Percentiles rank a stretch among this genome's conserved stretches.
Conservation (phyloP, 257 asterid genomes). For the Nicotiana attenuata region DNA sequence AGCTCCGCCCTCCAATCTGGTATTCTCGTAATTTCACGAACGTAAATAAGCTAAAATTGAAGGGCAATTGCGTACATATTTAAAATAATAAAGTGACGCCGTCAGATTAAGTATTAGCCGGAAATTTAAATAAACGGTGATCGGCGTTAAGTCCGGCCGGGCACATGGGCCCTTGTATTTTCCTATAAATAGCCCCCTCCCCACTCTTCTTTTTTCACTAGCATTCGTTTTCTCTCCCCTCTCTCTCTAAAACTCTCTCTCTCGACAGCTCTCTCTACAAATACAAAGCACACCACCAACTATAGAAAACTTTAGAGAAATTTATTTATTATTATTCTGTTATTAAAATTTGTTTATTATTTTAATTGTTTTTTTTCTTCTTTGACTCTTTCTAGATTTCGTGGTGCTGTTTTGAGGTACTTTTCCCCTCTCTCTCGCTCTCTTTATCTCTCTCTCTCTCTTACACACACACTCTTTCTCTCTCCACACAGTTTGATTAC, state of each 20-base stretch:
- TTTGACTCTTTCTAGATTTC: conserved; percentile 3
- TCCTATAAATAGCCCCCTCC: conserved; percentile 2
- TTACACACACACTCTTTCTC: neutral
- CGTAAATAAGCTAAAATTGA: neutral
- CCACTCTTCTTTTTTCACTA: neutral
- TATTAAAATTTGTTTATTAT: neutral
- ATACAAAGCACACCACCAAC: neutral
- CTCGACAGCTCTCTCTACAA: neutral
- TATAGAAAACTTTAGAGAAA: neutral
- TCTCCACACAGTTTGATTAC: conserved; percentile 3
- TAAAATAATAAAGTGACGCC: neutral
- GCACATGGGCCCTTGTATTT: conserved; percentile 5
- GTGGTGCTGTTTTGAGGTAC: conserved; percentile 13
- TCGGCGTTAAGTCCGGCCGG: conserved; percentile 6
- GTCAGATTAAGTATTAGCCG: neutral
- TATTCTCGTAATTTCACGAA: neutral
- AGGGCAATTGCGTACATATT: neutral
- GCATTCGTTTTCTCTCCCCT: neutral
- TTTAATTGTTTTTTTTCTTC: neutral
- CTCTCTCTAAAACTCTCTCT: neutral
- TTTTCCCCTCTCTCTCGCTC: neutral
- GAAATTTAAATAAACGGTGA: neutral
- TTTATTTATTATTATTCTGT: neutral
- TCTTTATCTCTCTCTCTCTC: neutral
- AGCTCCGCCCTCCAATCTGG: neutral